Percentiles rank a stretch among this genome's conserved stretches.
These are phyloP conservation scores for Xerocomus amazonicus DNA, from an alignment of 1,284 basidiomycete species.

Conservation along the genomic window DNA sequence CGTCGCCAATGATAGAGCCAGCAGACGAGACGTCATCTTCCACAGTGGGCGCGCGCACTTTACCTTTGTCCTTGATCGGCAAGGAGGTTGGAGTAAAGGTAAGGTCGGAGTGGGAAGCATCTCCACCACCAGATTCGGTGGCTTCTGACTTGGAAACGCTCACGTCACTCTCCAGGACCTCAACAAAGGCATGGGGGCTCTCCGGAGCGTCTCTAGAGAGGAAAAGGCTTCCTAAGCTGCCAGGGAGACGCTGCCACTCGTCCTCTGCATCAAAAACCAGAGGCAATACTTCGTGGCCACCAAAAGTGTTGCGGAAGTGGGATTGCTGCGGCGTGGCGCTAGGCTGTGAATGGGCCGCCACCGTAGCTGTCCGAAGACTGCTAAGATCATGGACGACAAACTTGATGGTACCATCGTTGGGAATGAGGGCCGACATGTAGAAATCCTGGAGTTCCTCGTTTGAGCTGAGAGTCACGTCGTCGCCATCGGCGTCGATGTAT, in stretches of 20 bases:
- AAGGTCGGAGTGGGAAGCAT: conserved; percentile 20
- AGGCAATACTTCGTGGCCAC: conserved; percentile 38
- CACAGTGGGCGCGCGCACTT: conserved; percentile 38
- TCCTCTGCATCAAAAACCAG: conserved; percentile 54
- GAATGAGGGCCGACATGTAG: conserved; percentile 21
- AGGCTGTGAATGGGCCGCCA: conserved; percentile 31
- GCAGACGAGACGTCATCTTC: conserved; percentile 52
- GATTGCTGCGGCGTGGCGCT: conserved; percentile 37
- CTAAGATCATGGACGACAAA: conserved; percentile 62
- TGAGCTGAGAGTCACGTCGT: conserved; percentile 69
- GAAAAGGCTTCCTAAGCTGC: conserved; percentile 37
- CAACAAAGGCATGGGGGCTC: conserved; percentile 62
- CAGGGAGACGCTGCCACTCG: conserved; percentile 59
- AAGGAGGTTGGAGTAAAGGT: conserved; percentile 16
- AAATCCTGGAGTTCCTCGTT: conserved; percentile 56
- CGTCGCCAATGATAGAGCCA: conserved; percentile 51
- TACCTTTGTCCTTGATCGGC: conserved; percentile 48
- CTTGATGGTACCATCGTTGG: conserved; percentile 39
- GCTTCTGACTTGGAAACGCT: conserved; percentile 29
- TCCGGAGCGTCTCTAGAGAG: conserved; percentile 29
- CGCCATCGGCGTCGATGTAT: conserved; percentile 65
- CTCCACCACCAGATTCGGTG: conserved; percentile 11
- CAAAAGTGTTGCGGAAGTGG: conserved; percentile 55
- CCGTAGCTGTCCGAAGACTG: conserved; percentile 32
- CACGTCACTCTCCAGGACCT: conserved; percentile 51